Base-by-base conservation (phyloP, 257 asterid genomes). In the Ilex asprella region DNA sequence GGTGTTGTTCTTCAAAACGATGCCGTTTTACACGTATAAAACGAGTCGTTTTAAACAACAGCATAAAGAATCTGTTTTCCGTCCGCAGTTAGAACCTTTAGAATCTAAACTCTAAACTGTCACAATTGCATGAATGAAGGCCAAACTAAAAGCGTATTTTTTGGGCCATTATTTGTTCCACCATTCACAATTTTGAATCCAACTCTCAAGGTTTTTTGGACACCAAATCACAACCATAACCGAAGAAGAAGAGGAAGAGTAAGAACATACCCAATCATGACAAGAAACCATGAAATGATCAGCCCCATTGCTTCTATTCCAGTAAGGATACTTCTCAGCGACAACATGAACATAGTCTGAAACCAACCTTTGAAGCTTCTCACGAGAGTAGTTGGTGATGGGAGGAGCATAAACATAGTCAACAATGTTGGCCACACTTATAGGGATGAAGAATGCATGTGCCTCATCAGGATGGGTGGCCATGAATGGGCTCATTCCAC, bases 251-350 rank as follows among this genome's bases (percentile, higher is more conserved):
- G 21, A 14, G 0, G 8, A 6, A 4, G 13, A 50, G 7, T 50
- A 6, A 6, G 8, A 5, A 6, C 80, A 31, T 68, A 87, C 98
- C 96, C 98, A 91, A 51, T 91, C 95, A 55, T 91, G 96, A 44
- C 96, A 91, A n/a, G 98, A 86, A 35, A 91, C 78, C 96, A 91
- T 88, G 84, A 86, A 81, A 67, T 91, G 96, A 71, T 91, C 94
- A 13, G 89, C 84, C 2, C 98, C 95, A 12, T 69, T 84, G 49
- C 83, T 88, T 32, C 67, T 73, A 55, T 91, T 91, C 98, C 98
- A 91, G 46, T 81, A 88, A 39, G 90, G 86, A 63, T 91, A 85
- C 39, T 73, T 82, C 27, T 55, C 61, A 32, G 96, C 55, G 27
- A 91, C 74, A 6, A 77, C 73, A 39, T 71, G 43, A n/a, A 91